Percentiles rank a stretch among this genome's conserved stretches.
Conservation (phyloP, 1,284 basidiomycete species). For the Puccinia polysora region DNA sequence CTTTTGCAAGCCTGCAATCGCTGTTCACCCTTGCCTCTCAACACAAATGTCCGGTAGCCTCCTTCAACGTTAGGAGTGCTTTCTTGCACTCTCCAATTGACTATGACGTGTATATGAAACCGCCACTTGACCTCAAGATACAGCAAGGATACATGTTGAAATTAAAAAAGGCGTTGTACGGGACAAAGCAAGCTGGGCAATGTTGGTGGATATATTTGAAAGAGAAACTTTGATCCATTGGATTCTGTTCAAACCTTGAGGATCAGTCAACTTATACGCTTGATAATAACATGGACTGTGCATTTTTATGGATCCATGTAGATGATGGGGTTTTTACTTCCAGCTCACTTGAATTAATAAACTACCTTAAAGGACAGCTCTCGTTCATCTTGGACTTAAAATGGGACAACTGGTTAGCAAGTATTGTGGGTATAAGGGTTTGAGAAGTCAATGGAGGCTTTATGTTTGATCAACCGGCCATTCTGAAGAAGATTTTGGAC, state of each 20-base stretch:
- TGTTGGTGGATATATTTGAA: conserved; percentile 14
- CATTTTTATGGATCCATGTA: conserved; percentile 16
- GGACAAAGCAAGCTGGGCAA: background rate
- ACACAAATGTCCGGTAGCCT: background rate
- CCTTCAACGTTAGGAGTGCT: background rate
- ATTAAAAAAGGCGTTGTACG: conserved; percentile 12
- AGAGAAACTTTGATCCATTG: background rate
- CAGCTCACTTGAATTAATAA: background rate
- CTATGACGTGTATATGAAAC: background rate
- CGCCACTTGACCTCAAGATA: background rate
- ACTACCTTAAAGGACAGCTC: background rate
- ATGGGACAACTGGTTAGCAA: background rate
- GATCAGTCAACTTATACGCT: conserved; percentile 6
- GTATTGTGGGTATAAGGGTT: background rate
- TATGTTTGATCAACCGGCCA: background rate
- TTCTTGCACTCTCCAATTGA: conserved; percentile 7
- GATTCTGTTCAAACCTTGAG: background rate
- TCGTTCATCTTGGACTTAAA: background rate
- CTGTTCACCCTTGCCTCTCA: background rate
- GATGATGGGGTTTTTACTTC: background rate
- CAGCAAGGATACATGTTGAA: background rate
- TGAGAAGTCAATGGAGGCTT: background rate
- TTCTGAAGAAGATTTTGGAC: background rate
- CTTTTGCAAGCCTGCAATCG: background rate
- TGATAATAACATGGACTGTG: background rate